Conservation (phyloP, 225 moss, liverwort and hornwort genomes). For the Polytrichum formosum region DNA sequence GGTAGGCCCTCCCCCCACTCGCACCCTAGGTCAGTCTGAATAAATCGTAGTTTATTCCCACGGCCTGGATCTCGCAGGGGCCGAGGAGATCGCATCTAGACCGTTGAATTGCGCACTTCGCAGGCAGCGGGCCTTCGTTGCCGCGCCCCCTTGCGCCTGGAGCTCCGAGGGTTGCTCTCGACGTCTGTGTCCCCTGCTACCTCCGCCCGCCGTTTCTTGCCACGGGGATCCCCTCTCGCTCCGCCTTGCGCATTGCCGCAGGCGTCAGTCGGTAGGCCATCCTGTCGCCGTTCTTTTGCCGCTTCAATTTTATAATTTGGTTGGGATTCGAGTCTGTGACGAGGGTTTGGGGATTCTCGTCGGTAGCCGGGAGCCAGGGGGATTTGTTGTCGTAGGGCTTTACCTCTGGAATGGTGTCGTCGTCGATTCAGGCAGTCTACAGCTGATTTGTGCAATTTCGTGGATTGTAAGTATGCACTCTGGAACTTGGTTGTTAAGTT, state of each 20-base stretch:
- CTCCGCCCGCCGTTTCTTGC: not conserved
- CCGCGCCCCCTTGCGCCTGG: not conserved
- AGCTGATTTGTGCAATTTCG: not conserved
- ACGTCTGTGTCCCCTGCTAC: not conserved
- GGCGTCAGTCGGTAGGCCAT: not conserved
- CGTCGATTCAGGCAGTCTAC: not conserved
- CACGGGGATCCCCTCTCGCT: not conserved
- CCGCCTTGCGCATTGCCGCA: not conserved
- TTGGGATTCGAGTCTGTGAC: not conserved
- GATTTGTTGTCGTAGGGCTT: not conserved
- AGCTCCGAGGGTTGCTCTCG: not conserved
- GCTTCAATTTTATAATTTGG: not conserved
- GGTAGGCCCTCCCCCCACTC: not conserved
- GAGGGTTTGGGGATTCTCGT: slow-evolving; percentile 1
- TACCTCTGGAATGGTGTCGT: not conserved
- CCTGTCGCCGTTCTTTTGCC: not conserved
- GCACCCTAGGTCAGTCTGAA: not conserved
- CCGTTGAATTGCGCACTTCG: not conserved
- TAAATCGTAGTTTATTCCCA: not conserved
- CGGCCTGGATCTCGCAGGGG: not conserved
- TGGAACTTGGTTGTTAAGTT: not conserved
- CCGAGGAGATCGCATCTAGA: not conserved
- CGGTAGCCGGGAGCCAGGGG: not conserved
- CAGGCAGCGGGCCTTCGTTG: not conserved
- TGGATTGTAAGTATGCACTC: not conserved